A percentile compares a stretch with the other conserved stretches of the same genome.
Evolutionary conservation across 164 flowering plant species (phyloP).

Genomic region (Vitis labrusca): DNA sequence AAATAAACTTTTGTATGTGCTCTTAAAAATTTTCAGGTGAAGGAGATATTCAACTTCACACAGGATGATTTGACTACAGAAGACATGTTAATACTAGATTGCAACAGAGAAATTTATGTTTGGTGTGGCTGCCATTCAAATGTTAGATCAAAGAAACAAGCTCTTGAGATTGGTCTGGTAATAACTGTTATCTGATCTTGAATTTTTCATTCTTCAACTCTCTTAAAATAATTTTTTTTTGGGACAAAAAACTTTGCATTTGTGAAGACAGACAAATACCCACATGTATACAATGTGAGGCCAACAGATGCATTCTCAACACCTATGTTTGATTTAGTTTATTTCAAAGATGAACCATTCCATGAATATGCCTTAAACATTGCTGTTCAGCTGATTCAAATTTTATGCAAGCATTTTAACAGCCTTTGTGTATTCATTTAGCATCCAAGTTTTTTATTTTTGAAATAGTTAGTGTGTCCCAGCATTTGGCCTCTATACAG

Average conservation of each 20-base stretch:
- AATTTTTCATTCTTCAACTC: neutral
- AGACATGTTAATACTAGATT: slow-evolving; percentile 69
- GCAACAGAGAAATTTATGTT: slow-evolving; percentile 61
- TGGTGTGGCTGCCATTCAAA: slow-evolving; percentile 68
- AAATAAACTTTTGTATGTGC: neutral
- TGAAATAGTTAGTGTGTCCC: neutral
- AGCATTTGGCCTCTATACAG: neutral
- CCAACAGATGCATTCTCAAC: neutral
- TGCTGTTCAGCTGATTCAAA: neutral
- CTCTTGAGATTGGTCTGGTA: slow-evolving; percentile 58
- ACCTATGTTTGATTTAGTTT: neutral
- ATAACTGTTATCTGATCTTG: neutral
- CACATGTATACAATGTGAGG: neutral
- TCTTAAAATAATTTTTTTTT: neutral
- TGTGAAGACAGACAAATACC: neutral
- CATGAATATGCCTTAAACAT: neutral
- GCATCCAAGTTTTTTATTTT: neutral
- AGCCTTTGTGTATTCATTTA: neutral
- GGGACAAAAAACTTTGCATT: neutral
- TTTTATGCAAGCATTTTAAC: neutral
- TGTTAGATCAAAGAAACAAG: slow-evolving; percentile 43
- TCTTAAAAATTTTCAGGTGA: slow-evolving; percentile 46
- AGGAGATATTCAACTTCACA: slow-evolving; percentile 73
- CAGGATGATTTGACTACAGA: slow-evolving; percentile 90
- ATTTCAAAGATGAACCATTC: neutral